Base-by-base conservation (phyloP, 2,329 filamentous ascomycete genomes). In the Alternaria sp. region DNA sequence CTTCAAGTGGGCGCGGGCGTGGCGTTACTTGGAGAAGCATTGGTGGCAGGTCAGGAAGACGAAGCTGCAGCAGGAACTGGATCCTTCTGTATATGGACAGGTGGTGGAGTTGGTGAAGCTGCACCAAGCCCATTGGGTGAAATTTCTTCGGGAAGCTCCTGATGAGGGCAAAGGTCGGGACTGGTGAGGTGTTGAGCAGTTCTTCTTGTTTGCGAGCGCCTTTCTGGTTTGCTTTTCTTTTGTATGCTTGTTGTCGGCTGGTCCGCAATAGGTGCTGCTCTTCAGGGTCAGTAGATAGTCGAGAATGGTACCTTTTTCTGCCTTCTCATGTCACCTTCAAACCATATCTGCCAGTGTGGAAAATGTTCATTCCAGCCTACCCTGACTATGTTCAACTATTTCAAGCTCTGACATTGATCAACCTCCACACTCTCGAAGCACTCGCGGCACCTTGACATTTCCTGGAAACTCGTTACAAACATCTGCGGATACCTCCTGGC, bases 231-330 rank as follows among this genome's bases (percentile, higher is more conserved):
- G 34, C 44, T 18, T 28, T 24, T 16, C 18, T 46, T 46, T 22
- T 54, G 41, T 44, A 44, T 54, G 39, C 51, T 44, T 5, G 51
- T 44, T 54, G 39, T 54, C 22, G 30, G 51, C 51, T 54, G 41
- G 18, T 54, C 28, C 30, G 28, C 41, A 3, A 32, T 54, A 28
- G 9, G 41, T 36, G 16, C 41, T 47, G 52, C 30, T 46, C 42
- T 47, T 24, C 52, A 54, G 16, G 7, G n/a, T 44, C 11, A 34
- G 51, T 44, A 44, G 41, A 46, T 46, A 54, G 51, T 4, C 28
- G 51, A 16, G 48, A 51, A 39, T 24, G 30, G 46, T 24, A 48
- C 51, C 26, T 43, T 49, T 53, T 43, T 53, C 39, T 43, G 9
- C 5, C 51, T 43, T 53, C 14, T 53, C 51, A 53, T 24, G 2